A percentile compares a stretch with the other conserved stretches of the same genome.
Conservation (phyloP, 805 yeast genomes). For the Candida railenensis region DNA sequence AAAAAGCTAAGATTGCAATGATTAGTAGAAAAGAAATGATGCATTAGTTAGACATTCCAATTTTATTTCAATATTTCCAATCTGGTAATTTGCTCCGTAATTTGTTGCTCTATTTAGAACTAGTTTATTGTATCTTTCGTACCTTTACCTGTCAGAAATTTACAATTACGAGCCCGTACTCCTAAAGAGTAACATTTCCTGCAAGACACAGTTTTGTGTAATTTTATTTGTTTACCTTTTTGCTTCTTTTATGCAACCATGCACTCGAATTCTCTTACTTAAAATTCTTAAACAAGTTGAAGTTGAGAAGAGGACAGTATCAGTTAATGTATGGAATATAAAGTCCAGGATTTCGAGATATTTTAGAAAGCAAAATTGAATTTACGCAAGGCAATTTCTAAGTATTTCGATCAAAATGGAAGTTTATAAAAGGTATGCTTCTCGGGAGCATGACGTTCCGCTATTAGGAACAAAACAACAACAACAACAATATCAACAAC, state of each 20-base stretch:
- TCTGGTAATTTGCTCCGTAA: background rate
- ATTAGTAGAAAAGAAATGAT: no score
- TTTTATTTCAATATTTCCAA: no score
- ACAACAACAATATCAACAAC: constrained; percentile 6
- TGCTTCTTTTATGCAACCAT: background rate
- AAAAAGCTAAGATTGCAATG: no score
- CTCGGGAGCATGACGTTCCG: constrained; percentile 34
- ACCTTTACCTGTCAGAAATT: background rate
- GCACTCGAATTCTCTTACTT: no score
- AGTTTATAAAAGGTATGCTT: constrained; percentile 37
- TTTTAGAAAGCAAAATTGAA: no score
- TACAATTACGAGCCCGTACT: background rate
- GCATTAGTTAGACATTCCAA: no score
- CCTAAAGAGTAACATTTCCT: background rate
- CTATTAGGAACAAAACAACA: background rate
- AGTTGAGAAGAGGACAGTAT: no score
- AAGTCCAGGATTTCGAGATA: no score
- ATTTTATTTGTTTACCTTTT: constrained; percentile 20
- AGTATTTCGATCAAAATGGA: constrained; percentile 28
- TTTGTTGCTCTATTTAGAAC: background rate
- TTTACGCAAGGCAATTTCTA: no score
- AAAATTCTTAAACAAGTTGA: no score
- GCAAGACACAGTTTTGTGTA: background rate
- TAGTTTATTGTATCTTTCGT: background rate
- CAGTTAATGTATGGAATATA: no score